phyloP scores from a whole-genome alignment of 2,329 filamentous ascomycete genomes.

The Colletotrichum sp. region DNA sequence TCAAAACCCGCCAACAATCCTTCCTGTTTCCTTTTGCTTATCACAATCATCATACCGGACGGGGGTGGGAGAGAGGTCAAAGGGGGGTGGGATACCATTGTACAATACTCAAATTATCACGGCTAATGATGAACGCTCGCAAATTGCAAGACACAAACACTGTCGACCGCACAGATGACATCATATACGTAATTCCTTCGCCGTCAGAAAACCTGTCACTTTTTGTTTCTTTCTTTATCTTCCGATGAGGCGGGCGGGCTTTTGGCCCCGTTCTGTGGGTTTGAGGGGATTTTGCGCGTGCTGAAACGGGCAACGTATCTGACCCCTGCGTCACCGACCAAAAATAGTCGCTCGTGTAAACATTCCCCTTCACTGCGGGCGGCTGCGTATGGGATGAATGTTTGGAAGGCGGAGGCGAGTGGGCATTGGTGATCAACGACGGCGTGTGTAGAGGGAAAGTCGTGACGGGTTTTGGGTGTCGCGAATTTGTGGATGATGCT shows the following conservation, averaged over 20 bases:
- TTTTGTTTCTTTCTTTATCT: background rate
- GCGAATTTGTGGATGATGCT: background rate
- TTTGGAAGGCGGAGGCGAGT: background rate
- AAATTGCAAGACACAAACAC: background rate
- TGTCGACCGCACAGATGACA: rapidly evolving
- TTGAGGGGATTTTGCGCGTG: background rate
- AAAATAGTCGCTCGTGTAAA: background rate
- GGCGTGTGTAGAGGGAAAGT: background rate
- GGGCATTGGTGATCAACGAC: background rate
- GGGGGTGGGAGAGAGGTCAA: background rate
- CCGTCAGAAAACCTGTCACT: background rate
- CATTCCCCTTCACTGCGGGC: background rate
- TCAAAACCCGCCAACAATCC: background rate
- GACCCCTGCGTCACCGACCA: background rate
- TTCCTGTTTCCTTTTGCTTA: background rate
- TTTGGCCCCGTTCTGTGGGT: background rate
- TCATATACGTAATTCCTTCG: background rate
- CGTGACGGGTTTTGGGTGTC: background rate
- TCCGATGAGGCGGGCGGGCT: background rate
- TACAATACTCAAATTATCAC: background rate
- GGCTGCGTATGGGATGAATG: background rate
- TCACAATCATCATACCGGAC: background rate
- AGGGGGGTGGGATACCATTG: background rate
- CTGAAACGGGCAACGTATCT: background rate
- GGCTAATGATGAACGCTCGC: background rate